Percentiles rank a stretch among this genome's conserved stretches.
These are phyloP conservation scores for Chenopodium quinoa DNA, from an alignment of 148 eudicot species.

Conservation along the genomic window DNA sequence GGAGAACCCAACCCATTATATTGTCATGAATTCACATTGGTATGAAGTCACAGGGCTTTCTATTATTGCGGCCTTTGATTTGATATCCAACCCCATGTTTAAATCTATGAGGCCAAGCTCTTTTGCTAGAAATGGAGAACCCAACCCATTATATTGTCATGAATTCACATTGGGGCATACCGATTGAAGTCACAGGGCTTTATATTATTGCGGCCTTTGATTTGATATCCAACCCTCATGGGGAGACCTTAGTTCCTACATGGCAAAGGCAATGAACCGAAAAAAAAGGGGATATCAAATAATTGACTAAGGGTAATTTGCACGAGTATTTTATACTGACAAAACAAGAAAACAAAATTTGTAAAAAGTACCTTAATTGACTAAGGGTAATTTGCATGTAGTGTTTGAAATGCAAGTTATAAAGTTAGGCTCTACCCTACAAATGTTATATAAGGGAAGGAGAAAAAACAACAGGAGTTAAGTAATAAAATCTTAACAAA, in stretches of 20 bases:
- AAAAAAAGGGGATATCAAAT: neutral
- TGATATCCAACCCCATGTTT: neutral
- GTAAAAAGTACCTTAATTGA: too few relatives aligned
- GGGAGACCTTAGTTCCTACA: neutral
- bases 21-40: neutral
- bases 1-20: neutral
- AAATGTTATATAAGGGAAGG: neutral
- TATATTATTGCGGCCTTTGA: neutral
- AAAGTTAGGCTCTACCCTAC: neutral
- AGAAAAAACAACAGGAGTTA: too few relatives aligned
- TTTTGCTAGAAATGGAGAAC: neutral
- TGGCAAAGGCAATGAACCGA: neutral
- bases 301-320: neutral
- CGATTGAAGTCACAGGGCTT: neutral
- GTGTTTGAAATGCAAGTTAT: neutral
- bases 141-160: neutral
- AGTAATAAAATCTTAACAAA: too few relatives aligned
- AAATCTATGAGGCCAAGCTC: neutral
- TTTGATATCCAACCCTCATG: neutral
- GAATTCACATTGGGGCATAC: neutral
- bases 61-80: neutral
- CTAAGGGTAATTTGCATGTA: too few relatives aligned
- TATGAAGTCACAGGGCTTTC: too few relatives aligned
- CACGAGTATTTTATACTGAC: neutral
- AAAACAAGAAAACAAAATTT: neutral